Conservation (phyloP, 1,284 basidiomycete species). For the Mycena sp. region DNA sequence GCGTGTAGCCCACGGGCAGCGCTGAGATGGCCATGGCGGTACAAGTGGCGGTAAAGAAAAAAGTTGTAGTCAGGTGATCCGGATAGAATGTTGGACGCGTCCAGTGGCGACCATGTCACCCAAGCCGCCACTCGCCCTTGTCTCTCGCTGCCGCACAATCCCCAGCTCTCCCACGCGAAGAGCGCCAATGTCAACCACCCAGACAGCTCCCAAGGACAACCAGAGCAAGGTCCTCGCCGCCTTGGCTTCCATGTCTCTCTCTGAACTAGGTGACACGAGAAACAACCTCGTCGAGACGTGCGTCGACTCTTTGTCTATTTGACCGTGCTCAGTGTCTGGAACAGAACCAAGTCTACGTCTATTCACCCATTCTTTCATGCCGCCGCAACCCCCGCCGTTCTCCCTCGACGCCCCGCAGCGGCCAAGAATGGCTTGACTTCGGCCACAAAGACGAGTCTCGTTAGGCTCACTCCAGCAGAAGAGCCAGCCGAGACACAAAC, state of each 20-base stretch:
- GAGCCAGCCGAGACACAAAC: neutral
- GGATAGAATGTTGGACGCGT: too few relatives aligned
- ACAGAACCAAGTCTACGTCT: neutral
- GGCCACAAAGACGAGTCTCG: neutral
- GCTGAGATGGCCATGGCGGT: conserved; percentile 22
- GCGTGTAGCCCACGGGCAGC: conserved; percentile 18
- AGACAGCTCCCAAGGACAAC: neutral
- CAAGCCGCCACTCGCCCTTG: neutral
- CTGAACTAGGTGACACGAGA: conserved; percentile 3
- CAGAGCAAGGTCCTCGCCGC: conserved; percentile 15
- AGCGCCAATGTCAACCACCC: neutral
- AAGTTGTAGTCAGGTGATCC: neutral
- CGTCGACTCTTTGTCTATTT: neutral
- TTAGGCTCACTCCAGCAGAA: neutral
- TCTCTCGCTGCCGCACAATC: conserved; percentile 5
- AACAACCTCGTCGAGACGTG: conserved; percentile 6
- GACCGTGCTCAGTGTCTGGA: neutral
- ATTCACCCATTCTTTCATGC: conserved; percentile 1
- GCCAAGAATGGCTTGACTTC: neutral
- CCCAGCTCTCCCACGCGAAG: conserved; percentile 12
- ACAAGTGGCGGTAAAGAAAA: neutral
- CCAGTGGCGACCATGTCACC: neutral
- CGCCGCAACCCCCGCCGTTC: neutral
- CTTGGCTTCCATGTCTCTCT: conserved; percentile 2
- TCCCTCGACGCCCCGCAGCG: neutral